Evolutionary conservation across 2,329 filamentous ascomycete species (phyloP).

Genomic region (Microdochium bolleyi): DNA sequence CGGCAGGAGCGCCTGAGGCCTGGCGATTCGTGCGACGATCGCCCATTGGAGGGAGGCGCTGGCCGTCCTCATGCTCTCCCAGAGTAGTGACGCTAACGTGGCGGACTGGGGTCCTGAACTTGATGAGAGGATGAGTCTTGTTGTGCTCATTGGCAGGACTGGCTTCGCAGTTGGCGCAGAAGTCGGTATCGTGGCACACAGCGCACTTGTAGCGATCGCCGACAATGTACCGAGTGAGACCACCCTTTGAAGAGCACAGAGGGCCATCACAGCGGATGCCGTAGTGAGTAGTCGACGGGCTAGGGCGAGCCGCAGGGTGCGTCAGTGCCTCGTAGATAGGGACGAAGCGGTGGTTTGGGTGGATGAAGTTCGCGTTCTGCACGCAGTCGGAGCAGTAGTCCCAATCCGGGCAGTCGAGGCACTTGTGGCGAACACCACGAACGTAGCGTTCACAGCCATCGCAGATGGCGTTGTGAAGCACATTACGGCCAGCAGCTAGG

Average conservation of each 20-base stretch:
- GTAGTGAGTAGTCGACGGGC: conserved; percentile 51
- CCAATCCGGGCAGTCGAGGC: conserved; percentile 93
- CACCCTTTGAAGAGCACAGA: conserved; percentile 58
- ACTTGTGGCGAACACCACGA: conserved; percentile 88
- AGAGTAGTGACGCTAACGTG: conserved; percentile 81
- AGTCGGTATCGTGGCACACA: conserved; percentile 89
- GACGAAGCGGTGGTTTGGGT: conserved; percentile 82
- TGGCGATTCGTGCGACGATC: conserved; percentile 37
- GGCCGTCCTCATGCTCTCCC: conserved; percentile 65
- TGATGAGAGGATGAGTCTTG: conserved; percentile 92
- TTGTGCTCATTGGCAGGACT: conserved; percentile 80
- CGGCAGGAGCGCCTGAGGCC: conserved; percentile 5
- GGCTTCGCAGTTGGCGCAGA: conserved; percentile 91
- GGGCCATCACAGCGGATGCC: conserved; percentile 95
- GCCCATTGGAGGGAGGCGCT: conserved; percentile 61
- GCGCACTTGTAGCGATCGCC: conserved; percentile 96
- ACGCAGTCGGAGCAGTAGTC: conserved; percentile 83
- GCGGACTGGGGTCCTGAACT: conserved; percentile 89
- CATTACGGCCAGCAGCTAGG: conserved; percentile 72
- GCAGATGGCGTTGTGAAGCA: conserved; percentile 80
- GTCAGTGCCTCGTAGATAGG: conserved; percentile 70
- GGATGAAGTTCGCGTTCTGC: conserved; percentile 55
- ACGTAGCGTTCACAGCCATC: conserved; percentile 91
- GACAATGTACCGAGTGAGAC: conserved; percentile 62
- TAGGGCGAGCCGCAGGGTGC: conserved; percentile 26